phyloP scores from a whole-genome alignment of 306 rosid species.

The Cajanus cajan region DNA sequence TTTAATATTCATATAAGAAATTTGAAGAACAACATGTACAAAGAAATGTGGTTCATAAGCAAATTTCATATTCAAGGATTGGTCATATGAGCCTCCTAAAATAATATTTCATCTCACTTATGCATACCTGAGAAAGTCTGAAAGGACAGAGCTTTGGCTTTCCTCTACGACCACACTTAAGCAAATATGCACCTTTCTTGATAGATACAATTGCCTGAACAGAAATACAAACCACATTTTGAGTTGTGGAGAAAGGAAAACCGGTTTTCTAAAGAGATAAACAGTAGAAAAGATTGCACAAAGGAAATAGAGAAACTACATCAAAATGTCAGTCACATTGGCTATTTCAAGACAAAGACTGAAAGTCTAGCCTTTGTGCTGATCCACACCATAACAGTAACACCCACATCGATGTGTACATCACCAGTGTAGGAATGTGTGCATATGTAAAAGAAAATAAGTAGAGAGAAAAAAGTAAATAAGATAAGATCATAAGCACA shows the following conservation, averaged over 20 bases:
- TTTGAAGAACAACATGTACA: not conserved
- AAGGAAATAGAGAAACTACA: conserved; percentile 13
- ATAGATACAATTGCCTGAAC: conserved; percentile 79
- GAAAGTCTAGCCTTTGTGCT: not conserved
- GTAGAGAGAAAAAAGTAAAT: not conserved
- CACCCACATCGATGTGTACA: not conserved
- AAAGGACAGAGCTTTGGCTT: conserved; percentile 82
- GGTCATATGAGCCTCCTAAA: not conserved
- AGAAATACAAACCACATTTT: conserved; percentile 21
- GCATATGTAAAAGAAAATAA: not conserved
- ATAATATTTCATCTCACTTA: not conserved
- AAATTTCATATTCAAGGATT: conserved; percentile 9
- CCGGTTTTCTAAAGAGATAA: not conserved
- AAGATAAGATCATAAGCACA: not conserved
- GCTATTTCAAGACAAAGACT: conserved; percentile 2
- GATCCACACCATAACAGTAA: not conserved
- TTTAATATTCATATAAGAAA: not conserved
- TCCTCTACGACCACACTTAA: conserved; percentile 74
- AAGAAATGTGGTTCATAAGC: conserved; percentile 12
- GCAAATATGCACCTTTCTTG: conserved; percentile 81
- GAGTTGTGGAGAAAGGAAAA: conserved; percentile 9
- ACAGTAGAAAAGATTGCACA: conserved; percentile 13
- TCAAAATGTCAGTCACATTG: not conserved
- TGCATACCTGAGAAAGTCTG: conserved; percentile 71
- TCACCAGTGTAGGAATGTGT: not conserved